A percentile compares a stretch with the other conserved stretches of the same genome.
phyloP scores from a whole-genome alignment of 2,329 filamentous ascomycete species.

The Stemphylium beticola region DNA sequence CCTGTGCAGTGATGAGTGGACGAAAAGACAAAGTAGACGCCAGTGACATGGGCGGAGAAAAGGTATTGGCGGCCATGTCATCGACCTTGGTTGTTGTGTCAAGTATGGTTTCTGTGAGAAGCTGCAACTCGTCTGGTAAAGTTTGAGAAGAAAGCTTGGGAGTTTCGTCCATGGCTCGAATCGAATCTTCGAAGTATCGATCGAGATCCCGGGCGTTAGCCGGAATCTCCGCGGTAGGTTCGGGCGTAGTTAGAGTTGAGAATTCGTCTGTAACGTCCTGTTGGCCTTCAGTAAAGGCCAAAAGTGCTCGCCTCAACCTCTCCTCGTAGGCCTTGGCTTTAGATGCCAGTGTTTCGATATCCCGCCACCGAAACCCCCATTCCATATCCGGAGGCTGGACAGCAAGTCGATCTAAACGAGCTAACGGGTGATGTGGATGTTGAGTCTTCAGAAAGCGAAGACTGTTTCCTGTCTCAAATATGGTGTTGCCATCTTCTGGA shows the following conservation, averaged over 20 bases:
- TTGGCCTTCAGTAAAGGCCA: constrained; percentile 28
- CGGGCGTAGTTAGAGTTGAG: background rate
- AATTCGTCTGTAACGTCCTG: background rate
- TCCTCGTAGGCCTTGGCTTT: constrained; percentile 63
- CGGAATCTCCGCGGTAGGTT: constrained; percentile 1
- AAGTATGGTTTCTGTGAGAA: constrained; percentile 31
- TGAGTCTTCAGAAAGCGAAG: constrained; percentile 73
- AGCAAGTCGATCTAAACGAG: constrained; percentile 57
- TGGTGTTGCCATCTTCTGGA: constrained; percentile 68
- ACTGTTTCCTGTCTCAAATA: constrained; percentile 83
- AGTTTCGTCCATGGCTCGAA: constrained; percentile 31
- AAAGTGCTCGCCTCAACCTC: constrained; percentile 42
- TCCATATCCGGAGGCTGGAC: constrained; percentile 63
- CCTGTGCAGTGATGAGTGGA: constrained; percentile 75
- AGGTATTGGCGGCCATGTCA: constrained; percentile 16
- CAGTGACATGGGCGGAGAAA: constrained; percentile 61
- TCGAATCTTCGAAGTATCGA: constrained; percentile 37
- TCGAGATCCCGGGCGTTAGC: constrained; percentile 16
- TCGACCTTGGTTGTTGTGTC: background rate
- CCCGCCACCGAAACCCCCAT: constrained; percentile 76
- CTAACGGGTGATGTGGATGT: constrained; percentile 74
- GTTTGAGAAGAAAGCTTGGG: constrained; percentile 18
- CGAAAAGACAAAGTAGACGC: constrained; percentile 75
- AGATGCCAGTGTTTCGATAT: constrained; percentile 68
- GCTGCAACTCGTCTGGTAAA: constrained; percentile 38